Base-by-base conservation (phyloP, 2,329 filamentous ascomycete species). In the Diaporthe vaccinii region DNA sequence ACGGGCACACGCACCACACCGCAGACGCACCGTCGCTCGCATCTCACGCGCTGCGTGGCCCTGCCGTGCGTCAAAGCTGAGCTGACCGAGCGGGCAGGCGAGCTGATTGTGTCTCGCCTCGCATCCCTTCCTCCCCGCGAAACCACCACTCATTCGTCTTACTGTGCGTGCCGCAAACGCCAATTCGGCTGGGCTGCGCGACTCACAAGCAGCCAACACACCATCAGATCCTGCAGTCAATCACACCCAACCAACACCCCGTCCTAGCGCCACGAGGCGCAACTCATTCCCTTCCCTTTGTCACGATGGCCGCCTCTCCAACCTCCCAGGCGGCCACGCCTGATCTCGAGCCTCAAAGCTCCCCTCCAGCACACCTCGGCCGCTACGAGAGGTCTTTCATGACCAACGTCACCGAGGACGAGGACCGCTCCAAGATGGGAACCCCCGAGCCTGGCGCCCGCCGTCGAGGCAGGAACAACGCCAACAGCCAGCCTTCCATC, bases 351-450 rank as follows among this genome's bases (percentile, higher is more conserved):
- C 80, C 82, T 1, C 84, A 84, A 31, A 88, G 86, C 79, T 89
- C 88, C 12, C 88, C 70, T 51, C 57, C 88, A 31, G 82, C 78
- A 34, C 83, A 82, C 44, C 78, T 78, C 65, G 44, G 28, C 49
- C 68, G 51, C n/a, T 41, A 65, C 72, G 86, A 87, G 77, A 87
- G 87, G 79, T 89, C 87, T 4, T 88, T 88, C 76, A 82, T 84
- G 77, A 87, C 87, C 34, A 85, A 84, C 80, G 83, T 81, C 75
- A 85, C 85, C 73, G 88, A 89, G 67, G 87, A 89, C 76, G 88
- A 89, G 49, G 86, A 87, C 78, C 83, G 83, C 72, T 82, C 78
- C 44, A 79, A 79, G 72, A 85, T 86, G 82, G 82, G 80, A 76
- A 87, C 84, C 25, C 85, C 86, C 41, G 87, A 89, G 53, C 83